phyloP scores from a whole-genome alignment of 495 filamentous ascomycete species.

The Aspergillus mulundensis region DNA sequence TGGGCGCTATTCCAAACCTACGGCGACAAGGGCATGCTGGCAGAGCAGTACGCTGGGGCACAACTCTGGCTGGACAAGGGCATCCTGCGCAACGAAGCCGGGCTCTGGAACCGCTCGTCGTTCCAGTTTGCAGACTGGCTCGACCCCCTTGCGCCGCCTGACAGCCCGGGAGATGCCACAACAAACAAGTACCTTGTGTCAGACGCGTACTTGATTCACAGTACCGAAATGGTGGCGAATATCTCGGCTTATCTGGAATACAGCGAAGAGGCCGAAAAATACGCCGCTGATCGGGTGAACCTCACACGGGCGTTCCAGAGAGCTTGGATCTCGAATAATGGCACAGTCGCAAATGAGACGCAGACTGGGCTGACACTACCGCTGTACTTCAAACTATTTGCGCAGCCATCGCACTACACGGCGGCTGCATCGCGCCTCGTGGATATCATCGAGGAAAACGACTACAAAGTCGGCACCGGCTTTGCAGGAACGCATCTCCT shows the following conservation, averaged over 20 bases:
- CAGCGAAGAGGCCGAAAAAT: neutral
- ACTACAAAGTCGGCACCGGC: constrained; percentile 42
- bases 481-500: constrained; percentile 53
- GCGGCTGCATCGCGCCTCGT: neutral
- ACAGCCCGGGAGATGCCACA: constrained; percentile 34
- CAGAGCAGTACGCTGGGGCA: constrained; percentile 40
- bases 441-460: constrained; percentile 1
- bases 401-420: neutral
- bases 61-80: constrained; percentile 46
- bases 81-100: constrained; percentile 35
- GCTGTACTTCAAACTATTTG: constrained; percentile 42
- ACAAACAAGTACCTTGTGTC: constrained; percentile 42
- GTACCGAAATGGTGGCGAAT: constrained; percentile 29
- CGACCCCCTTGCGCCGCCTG: constrained; percentile 44
- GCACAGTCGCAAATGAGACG: constrained; percentile 39
- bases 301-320: constrained; percentile 35
- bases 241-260: neutral
- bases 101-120: constrained; percentile 33
- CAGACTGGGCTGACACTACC: constrained; percentile 46
- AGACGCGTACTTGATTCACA: constrained; percentile 50
- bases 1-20: constrained; percentile 44
- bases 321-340: constrained; percentile 38
- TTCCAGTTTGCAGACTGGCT: constrained; percentile 52
- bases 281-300: constrained; percentile 17
- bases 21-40: constrained; percentile 40